Evolutionary conservation across 805 yeast species (phyloP).

Genomic region (Pichia scutulata): DNA sequence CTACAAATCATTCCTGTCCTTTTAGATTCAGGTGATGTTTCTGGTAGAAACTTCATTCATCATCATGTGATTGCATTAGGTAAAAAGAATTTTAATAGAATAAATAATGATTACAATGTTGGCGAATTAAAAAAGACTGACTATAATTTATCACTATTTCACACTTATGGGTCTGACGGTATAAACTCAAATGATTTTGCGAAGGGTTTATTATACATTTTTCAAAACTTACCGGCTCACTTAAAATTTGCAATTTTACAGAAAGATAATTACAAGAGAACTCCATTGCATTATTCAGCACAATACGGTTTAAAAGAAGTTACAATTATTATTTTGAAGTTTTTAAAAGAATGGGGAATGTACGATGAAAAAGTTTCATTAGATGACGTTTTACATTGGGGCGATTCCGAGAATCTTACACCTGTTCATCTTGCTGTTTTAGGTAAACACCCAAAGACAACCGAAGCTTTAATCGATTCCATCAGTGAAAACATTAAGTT

Average conservation of each 20-base stretch:
- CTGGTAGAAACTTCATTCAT: slow-evolving; percentile 79
- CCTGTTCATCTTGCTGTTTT: slow-evolving; percentile 80
- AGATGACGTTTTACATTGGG: slow-evolving; percentile 56
- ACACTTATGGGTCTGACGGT: slow-evolving; percentile 58
- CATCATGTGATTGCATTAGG: slow-evolving; percentile 76
- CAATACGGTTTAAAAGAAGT: slow-evolving; percentile 74
- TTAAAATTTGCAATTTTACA: slow-evolving; percentile 51
- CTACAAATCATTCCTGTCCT: slow-evolving; percentile 44
- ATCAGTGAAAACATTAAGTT: slow-evolving; percentile 32
- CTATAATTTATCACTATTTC: slow-evolving; percentile 38
- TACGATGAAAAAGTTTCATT: slow-evolving; percentile 43
- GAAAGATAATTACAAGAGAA: slow-evolving; percentile 67
- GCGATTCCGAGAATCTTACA: slow-evolving; percentile 69
- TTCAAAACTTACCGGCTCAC: slow-evolving; percentile 47
- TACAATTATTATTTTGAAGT: slow-evolving; percentile 48
- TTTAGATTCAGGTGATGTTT: slow-evolving; percentile 63
- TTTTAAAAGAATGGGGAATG: slow-evolving; percentile 52
- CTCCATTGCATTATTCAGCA: slow-evolving; percentile 86
- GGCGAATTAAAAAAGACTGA: slow-evolving; percentile 11
- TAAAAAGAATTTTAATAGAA: slow-evolving; percentile 40
- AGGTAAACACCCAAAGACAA: slow-evolving; percentile 76
- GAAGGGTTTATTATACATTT: slow-evolving; percentile 51
- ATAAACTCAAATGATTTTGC: slow-evolving; percentile 49
- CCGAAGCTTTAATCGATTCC: slow-evolving; percentile 46
- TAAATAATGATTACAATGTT: slow-evolving; percentile 10